Percentiles rank a stretch among this genome's conserved stretches.
These are phyloP conservation scores for Bisporella sp. DNA, from an alignment of 2,329 filamentous ascomycete genomes.

Conservation along the genomic window DNA sequence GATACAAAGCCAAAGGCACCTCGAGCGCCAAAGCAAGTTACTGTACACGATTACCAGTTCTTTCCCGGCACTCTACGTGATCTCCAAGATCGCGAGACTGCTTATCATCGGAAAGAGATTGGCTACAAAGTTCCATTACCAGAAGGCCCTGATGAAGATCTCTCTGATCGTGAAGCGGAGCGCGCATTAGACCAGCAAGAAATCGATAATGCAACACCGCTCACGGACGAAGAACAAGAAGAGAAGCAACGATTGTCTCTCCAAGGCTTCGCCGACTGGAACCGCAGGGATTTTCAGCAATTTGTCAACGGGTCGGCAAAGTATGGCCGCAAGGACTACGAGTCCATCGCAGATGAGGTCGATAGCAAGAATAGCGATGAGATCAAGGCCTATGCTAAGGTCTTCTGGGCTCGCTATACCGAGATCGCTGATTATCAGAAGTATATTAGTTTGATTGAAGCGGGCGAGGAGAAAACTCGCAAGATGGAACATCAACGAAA, in stretches of 20 bases:
- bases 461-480: slow-evolving; percentile 82
- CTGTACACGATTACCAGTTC: slow-evolving; percentile 95
- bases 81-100: slow-evolving; percentile 92
- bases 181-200: slow-evolving; percentile 82
- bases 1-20: slow-evolving; percentile 92
- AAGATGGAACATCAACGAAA: slow-evolving; percentile 90
- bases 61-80: slow-evolving; percentile 80
- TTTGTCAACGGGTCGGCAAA: slow-evolving; percentile 94
- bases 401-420: slow-evolving; percentile 92
- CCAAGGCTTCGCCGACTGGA: slow-evolving; percentile 91
- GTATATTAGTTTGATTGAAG: slow-evolving; percentile 81
- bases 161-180: slow-evolving; percentile 81
- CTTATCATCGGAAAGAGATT: slow-evolving; percentile 92
- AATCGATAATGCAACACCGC: slow-evolving; percentile 82
- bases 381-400: slow-evolving; percentile 84
- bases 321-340: slow-evolving; percentile 81
- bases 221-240: slow-evolving; percentile 83
- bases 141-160: slow-evolving; percentile 80
- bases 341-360: slow-evolving; percentile 78
- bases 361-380: slow-evolving; percentile 84
- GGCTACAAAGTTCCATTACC: slow-evolving; percentile 87
- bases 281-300: slow-evolving; percentile 94
- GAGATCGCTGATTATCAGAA: slow-evolving; percentile 87
- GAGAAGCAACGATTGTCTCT: slow-evolving; percentile 78
- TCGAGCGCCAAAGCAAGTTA: slow-evolving; percentile 86